These are phyloP conservation scores for Leptographium radiaticola DNA, from an alignment of 2,329 filamentous ascomycete genomes.

Conservation along the genomic window DNA sequence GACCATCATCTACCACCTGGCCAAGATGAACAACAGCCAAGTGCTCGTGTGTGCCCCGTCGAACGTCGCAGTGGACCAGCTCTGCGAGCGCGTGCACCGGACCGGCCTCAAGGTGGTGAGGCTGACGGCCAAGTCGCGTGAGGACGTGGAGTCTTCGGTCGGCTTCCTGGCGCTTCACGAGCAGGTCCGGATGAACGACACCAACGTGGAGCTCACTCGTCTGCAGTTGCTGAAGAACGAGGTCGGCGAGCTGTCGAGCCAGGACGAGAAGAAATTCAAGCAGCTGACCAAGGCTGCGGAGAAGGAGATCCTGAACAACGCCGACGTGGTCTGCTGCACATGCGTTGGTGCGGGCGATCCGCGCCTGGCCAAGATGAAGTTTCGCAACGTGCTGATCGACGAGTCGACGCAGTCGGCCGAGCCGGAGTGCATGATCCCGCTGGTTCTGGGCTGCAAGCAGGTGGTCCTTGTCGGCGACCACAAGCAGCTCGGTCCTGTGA, in stretches of 20 bases:
- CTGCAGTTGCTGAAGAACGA: slow-evolving; percentile 87
- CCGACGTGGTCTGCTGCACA: slow-evolving; percentile 97
- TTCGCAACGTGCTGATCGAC: slow-evolving; percentile 93
- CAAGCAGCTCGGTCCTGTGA: slow-evolving; percentile 93
- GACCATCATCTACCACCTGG: slow-evolving; percentile 95
- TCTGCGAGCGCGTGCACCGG: slow-evolving; percentile 90
- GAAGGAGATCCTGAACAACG: slow-evolving; percentile 86
- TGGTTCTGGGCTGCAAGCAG: slow-evolving; percentile 95
- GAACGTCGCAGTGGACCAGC: slow-evolving; percentile 95
- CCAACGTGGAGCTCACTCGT: slow-evolving; percentile 85
- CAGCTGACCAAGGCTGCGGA: slow-evolving; percentile 88
- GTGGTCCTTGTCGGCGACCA: slow-evolving; percentile 98
- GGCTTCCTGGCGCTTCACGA: slow-evolving; percentile 91
- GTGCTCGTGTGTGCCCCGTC: slow-evolving; percentile 95
- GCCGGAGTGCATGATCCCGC: slow-evolving; percentile 96
- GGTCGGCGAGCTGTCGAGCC: slow-evolving; percentile 78
- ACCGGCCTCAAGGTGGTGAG: slow-evolving; percentile 95
- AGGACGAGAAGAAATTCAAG: slow-evolving; percentile 98
- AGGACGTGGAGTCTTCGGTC: slow-evolving; percentile 97
- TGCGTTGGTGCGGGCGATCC: slow-evolving; percentile 96
- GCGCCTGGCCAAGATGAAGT: slow-evolving; percentile 91
- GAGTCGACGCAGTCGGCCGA: slow-evolving; percentile 97
- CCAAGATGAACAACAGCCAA: slow-evolving; percentile 88
- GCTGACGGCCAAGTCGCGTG: slow-evolving; percentile 94
- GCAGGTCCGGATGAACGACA: slow-evolving; percentile 95